phyloP scores from a whole-genome alignment of 495 filamentous ascomycete species.

The Talaromyces borbonicus region DNA sequence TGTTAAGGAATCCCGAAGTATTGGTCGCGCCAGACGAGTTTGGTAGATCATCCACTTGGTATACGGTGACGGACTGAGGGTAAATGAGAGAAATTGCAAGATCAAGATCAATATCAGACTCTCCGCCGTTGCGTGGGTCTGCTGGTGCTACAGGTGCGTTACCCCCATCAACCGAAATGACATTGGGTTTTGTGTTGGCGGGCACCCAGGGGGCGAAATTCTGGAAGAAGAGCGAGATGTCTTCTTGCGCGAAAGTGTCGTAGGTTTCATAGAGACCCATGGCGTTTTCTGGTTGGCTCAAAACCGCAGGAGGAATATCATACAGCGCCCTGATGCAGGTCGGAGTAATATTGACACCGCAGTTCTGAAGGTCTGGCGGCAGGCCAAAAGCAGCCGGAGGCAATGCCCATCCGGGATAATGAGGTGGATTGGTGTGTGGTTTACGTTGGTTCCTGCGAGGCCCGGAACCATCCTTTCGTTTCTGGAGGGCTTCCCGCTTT shows the following conservation, averaged over 20 bases:
- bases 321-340: slow-evolving; percentile 47
- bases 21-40: slow-evolving; percentile 27
- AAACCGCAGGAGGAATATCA: slow-evolving; percentile 30
- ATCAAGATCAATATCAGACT: slow-evolving; percentile 38
- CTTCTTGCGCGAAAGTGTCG: slow-evolving; percentile 40
- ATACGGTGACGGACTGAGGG: slow-evolving; percentile 46
- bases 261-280: slow-evolving; percentile 44
- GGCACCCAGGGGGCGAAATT: slow-evolving; percentile 33
- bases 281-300: slow-evolving; percentile 26
- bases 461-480: background rate
- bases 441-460: slow-evolving; percentile 12
- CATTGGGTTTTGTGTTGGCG: slow-evolving; percentile 30
- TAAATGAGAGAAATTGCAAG: slow-evolving; percentile 28
- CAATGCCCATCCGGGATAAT: slow-evolving; percentile 26
- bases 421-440: background rate
- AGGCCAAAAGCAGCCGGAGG: slow-evolving; percentile 14
- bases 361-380: slow-evolving; percentile 19
- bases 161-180: slow-evolving; percentile 34
- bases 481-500: background rate
- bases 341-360: slow-evolving; percentile 39
- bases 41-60: slow-evolving; percentile 45
- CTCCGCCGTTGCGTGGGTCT: slow-evolving; percentile 19
- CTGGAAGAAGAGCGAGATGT: slow-evolving; percentile 48
- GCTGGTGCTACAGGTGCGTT: slow-evolving; percentile 22
- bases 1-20: slow-evolving; percentile 34